Conservation (phyloP, 306 rosid genomes). For the Vachellia collinsii region DNA sequence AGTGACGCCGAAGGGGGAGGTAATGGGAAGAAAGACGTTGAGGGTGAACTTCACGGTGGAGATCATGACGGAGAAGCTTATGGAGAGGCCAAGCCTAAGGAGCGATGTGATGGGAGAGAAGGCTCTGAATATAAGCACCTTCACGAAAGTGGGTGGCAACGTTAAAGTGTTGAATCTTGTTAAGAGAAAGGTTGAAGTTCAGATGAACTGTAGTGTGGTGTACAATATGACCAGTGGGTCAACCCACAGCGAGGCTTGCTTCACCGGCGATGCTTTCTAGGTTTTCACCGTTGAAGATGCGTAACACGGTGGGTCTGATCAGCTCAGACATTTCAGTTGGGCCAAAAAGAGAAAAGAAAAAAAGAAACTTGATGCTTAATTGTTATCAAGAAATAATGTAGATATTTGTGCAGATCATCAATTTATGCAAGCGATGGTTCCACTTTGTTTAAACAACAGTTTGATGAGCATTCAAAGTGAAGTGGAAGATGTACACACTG, state of each 20-base stretch:
- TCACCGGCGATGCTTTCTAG: conserved; percentile 23
- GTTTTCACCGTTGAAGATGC: not conserved
- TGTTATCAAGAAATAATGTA: not conserved
- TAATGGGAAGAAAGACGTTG: conserved; percentile 27
- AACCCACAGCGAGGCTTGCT: conserved; percentile 18
- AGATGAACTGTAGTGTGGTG: conserved; percentile 40
- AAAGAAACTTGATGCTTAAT: not conserved
- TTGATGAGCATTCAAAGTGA: not conserved
- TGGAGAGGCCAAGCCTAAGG: not conserved
- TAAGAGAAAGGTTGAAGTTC: conserved; percentile 29
- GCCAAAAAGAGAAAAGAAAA: not conserved
- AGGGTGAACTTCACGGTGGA: conserved; percentile 40
- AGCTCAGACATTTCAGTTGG: not conserved
- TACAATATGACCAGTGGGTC: conserved; percentile 29
- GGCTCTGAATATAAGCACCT: conserved; percentile 40
- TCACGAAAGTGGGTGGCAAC: conserved; percentile 33
- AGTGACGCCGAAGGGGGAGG: conserved; percentile 26
- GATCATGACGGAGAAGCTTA: conserved; percentile 1
- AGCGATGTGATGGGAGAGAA: not conserved
- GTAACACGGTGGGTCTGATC: not conserved
- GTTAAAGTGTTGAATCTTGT: conserved; percentile 41
- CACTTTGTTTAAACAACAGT: not conserved
- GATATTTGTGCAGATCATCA: not conserved
- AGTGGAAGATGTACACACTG: not conserved
- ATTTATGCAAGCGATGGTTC: not conserved